A percentile compares a stretch with the other conserved stretches of the same genome.
phyloP scores from a whole-genome alignment of 371 early-diverging fungal species.

The Haplosporangium sp. region DNA sequence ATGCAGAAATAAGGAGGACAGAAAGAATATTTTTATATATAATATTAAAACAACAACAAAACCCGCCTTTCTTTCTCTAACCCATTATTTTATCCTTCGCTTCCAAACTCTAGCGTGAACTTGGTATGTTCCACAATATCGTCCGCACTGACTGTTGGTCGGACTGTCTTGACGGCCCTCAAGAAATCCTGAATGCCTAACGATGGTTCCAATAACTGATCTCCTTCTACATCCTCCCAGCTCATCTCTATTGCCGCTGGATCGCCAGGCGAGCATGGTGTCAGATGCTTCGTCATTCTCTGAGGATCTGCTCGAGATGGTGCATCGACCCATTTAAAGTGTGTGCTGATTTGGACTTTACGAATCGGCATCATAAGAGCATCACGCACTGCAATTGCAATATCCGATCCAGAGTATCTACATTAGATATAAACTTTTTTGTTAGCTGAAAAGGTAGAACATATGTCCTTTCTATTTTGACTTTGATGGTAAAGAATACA shows the following conservation, averaged over 20 bases:
- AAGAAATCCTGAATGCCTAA: conserved; percentile 88
- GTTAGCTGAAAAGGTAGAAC: no score
- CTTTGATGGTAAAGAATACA: neutral
- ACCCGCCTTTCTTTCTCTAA: neutral
- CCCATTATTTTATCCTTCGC: conserved; percentile 65
- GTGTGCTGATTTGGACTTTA: conserved; percentile 96
- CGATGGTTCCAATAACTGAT: conserved; percentile 93
- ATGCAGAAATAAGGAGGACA: neutral
- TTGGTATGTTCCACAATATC: conserved; percentile 87
- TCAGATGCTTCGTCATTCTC: conserved; percentile 70
- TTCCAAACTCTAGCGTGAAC: conserved; percentile 94
- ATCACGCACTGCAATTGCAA: conserved; percentile 93
- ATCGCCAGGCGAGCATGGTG: conserved; percentile 97
- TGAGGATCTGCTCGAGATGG: conserved; percentile 72
- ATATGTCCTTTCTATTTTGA: neutral
- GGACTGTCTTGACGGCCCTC: conserved; percentile 79
- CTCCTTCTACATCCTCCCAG: conserved; percentile 88
- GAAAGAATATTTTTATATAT: neutral
- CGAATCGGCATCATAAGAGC: conserved; percentile 97
- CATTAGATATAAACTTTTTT: no score
- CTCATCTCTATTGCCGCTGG: conserved; percentile 88
- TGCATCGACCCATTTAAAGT: conserved; percentile 89
- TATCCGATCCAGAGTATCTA: conserved; percentile 94
- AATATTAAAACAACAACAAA: neutral
- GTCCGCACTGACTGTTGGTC: conserved; percentile 88